phyloP scores from a whole-genome alignment of 768 basidiomycete genomes.

The Leucocoprinus sp. region DNA sequence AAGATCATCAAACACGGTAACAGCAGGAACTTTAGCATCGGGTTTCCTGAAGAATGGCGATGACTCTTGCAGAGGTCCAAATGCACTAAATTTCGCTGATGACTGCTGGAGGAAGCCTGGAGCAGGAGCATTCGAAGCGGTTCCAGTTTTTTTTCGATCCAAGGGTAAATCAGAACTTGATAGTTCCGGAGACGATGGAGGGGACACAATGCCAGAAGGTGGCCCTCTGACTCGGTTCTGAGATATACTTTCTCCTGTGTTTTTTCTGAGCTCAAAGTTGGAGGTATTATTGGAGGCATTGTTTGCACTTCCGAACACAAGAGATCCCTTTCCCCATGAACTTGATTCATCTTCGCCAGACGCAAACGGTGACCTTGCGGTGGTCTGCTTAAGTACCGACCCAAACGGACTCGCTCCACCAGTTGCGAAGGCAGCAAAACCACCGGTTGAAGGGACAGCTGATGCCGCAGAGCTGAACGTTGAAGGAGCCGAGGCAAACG shows the following conservation, averaged over 20 bases:
- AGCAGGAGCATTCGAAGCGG: constrained; percentile 5
- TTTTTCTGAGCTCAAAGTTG: background rate
- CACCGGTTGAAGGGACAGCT: constrained; percentile 1
- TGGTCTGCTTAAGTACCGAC: background rate
- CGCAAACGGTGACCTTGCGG: background rate
- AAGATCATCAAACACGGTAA: constrained; percentile 30
- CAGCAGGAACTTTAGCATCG: constrained; percentile 24
- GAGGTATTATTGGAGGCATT: background rate
- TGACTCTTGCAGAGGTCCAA: constrained; percentile 31
- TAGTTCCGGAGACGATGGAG: constrained; percentile 8
- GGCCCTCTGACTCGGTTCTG: constrained; percentile 1
- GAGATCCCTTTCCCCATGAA: background rate
- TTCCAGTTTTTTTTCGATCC: background rate
- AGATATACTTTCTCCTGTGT: background rate
- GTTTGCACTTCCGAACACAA: background rate
- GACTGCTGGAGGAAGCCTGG: constrained; percentile 29
- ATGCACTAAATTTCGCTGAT: constrained; percentile 35
- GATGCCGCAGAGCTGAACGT: constrained; percentile 6
- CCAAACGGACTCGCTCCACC: constrained; percentile 10
- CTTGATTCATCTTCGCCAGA: background rate
- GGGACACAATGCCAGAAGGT: constrained; percentile 1
- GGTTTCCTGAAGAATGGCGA: constrained; percentile 49
- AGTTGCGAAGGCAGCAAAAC: constrained; percentile 17
- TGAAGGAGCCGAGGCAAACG: constrained; percentile 12
- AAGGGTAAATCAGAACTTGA: background rate